Evolutionary conservation across 2,329 filamentous ascomycete species (phyloP), one percentile per base, ranked within the genome.

Genomic region (Phialophora verrucosa): DNA sequence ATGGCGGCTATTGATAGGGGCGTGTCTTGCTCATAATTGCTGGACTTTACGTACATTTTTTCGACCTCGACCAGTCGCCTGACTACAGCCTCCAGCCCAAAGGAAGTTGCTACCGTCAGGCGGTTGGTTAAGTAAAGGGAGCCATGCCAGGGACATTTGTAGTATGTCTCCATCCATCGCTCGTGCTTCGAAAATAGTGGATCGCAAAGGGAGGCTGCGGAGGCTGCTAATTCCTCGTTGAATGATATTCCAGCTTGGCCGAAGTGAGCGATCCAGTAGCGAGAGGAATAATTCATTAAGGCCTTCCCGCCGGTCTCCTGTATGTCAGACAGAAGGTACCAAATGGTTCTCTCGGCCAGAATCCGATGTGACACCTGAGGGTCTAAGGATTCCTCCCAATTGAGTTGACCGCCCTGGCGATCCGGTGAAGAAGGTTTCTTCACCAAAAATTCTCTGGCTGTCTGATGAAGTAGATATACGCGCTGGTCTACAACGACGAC

Each of bases 381-480:
- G 20, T 44, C 8, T 3, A 59, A 12, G 5, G 56, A 59, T 27
- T 14, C 6, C 14, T 44, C 42, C 56, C 56, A 59, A 14, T 4
- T 8, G 27, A 35, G 29, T 12, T 57, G 17, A 12, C 14, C 35
- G 29, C 8, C 35, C n/a, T 5, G 23, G 25, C 54, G 17, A 27
- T 35, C 31, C 0, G 31, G 7, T n/a, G 27, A 32, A 32, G 14
- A 35, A 10, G 56, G 20, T 3, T 12, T 20, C 29, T 25, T 29
- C 25, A 64, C 17, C 27, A 76, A 65, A 66, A 75, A 76, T 57
- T 76, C 73, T 54, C 65, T 71, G 17, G 74, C 74, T 12, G 75
- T 76, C 58, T 76, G 71, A 59, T 75, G 75, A 35, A 76, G 69
- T 25, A 75, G 64, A 60, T 70, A 74, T 25, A 76, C 63, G 29